These are phyloP conservation scores for Trichoderma pleuroti DNA, from an alignment of 2,329 filamentous ascomycete species.

Conservation along the genomic window DNA sequence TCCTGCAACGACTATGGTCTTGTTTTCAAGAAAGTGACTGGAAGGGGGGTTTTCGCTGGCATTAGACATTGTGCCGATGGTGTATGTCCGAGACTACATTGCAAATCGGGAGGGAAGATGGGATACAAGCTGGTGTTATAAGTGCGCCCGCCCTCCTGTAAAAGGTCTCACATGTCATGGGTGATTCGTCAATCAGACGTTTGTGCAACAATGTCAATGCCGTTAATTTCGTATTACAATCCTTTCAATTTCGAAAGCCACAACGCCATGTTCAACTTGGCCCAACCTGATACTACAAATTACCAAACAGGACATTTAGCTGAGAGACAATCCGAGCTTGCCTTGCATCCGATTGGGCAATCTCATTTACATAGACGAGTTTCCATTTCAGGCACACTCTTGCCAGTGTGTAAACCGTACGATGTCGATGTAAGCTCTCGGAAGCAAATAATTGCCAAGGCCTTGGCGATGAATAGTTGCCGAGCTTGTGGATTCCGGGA, in stretches of 20 bases:
- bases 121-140: neutral
- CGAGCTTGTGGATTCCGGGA: neutral
- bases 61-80: neutral
- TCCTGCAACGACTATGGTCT: slow-evolving; percentile 38
- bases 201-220: neutral
- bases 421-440: neutral
- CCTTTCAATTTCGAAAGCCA: neutral
- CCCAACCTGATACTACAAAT: neutral
- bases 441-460: neutral
- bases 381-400: neutral
- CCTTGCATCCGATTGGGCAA: neutral
- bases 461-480: neutral
- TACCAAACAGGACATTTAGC: neutral
- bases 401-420: neutral
- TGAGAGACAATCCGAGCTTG: neutral
- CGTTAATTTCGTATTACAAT: neutral
- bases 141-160: neutral
- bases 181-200: neutral
- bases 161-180: neutral
- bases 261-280: neutral
- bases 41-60: slow-evolving; percentile 7
- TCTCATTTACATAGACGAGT: neutral
- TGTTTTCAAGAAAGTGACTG: slow-evolving; percentile 32
- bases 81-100: neutral
- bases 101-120: neutral